These are phyloP conservation scores for Gossypium schwendimanii DNA, from an alignment of 441 rosid species.

Conservation along the genomic window DNA sequence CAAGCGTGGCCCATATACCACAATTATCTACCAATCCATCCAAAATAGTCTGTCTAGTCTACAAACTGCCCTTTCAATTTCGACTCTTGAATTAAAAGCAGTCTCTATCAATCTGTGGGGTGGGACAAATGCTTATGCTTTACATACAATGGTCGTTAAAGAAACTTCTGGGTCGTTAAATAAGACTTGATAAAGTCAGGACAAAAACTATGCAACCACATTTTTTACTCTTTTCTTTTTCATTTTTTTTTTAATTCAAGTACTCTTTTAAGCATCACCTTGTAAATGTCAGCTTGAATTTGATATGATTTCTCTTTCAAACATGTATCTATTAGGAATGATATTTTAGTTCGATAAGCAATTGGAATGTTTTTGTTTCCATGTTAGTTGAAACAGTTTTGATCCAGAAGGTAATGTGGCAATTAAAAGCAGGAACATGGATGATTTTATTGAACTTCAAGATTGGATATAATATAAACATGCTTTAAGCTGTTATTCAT, in stretches of 20 bases:
- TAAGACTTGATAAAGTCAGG: neutral
- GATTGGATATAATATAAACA: neutral
- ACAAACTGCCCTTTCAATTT: conserved; percentile 11
- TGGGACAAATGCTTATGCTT: conserved; percentile 6
- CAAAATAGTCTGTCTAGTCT: neutral
- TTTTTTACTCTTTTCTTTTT: neutral
- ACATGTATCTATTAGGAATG: no score
- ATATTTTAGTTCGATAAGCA: no score
- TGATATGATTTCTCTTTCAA: no score
- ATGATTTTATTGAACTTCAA: neutral
- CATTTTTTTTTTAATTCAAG: no score
- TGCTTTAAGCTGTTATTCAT: conserved; percentile 3
- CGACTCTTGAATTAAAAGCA: conserved; percentile 17
- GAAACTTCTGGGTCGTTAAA: neutral
- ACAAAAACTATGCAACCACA: conserved; percentile 13
- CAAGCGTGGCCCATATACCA: conserved; percentile 15
- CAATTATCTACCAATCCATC: conserved; percentile 13
- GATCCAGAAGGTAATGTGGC: no score
- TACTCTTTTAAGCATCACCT: no score
- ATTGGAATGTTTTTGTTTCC: no score
- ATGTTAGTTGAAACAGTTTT: no score
- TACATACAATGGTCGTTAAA: conserved; percentile 9
- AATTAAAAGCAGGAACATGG: neutral
- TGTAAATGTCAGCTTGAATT: no score
- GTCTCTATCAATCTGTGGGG: conserved; percentile 18